Percentiles rank a stretch among this genome's conserved stretches.
Conservation (phyloP, 129 eudicot species). For the Chrysanthemum lavandulifolium region DNA sequence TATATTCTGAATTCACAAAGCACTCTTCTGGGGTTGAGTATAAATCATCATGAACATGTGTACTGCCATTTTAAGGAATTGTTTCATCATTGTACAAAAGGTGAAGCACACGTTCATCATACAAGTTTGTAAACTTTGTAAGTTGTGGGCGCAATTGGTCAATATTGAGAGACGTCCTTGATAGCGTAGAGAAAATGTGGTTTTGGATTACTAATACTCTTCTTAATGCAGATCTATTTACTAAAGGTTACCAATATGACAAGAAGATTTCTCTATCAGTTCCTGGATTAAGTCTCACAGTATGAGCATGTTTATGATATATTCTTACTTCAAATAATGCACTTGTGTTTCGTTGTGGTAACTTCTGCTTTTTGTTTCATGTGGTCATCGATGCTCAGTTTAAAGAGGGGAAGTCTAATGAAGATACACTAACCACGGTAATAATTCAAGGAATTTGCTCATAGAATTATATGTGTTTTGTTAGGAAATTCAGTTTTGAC, state of each 20-base stretch:
- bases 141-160: too few species aligned
- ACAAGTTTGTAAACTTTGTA: too few species aligned
- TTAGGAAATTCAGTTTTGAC: neutral
- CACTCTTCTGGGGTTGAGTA: neutral
- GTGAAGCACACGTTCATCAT: too few species aligned
- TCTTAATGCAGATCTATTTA: conserved; percentile 66
- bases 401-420: conserved; percentile 62
- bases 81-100: too few species aligned
- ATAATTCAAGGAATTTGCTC: neutral
- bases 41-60: neutral
- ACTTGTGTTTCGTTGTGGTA: neutral
- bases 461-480: neutral
- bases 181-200: too few species aligned
- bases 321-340: too few species aligned
- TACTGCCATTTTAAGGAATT: too few species aligned
- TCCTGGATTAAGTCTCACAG: conserved; percentile 82
- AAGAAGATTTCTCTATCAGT: conserved; percentile 74
- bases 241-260: conserved; percentile 90
- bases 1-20: neutral
- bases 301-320: conserved; percentile 26
- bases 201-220: too few species aligned
- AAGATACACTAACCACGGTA: conserved; percentile 44
- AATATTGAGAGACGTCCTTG: neutral
- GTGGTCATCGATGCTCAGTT: conserved; percentile 80
- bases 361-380: conserved; percentile 25